Conservation (phyloP, 2,329 filamentous ascomycete species). For the Plectosphaerella sp. region DNA sequence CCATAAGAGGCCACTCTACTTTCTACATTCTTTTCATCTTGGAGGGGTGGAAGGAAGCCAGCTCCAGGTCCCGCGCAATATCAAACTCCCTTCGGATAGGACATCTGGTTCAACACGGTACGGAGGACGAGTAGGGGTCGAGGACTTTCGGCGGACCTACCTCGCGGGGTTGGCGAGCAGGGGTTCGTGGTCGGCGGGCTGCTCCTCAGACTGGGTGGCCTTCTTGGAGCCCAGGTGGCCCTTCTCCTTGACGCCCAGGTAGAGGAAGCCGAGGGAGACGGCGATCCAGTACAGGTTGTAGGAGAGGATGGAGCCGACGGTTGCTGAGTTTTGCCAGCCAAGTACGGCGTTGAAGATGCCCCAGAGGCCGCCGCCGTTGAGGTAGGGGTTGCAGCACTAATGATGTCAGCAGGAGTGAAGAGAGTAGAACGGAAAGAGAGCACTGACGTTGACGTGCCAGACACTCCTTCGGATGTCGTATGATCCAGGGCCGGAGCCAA, state of each 20-base stretch:
- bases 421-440: slow-evolving; percentile 6
- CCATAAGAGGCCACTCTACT: not conserved
- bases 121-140: not conserved
- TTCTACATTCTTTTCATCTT: not conserved
- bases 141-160: slow-evolving; percentile 5
- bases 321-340: slow-evolving; percentile 85
- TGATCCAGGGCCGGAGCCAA: slow-evolving; percentile 61
- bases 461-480: slow-evolving; percentile 76
- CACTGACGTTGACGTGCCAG: slow-evolving; percentile 74
- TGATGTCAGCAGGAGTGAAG: not conserved
- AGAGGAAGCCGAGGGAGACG: slow-evolving; percentile 28
- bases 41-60: not conserved
- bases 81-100: not conserved
- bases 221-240: slow-evolving; percentile 57
- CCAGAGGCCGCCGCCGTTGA: slow-evolving; percentile 75
- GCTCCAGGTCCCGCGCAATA: not conserved
- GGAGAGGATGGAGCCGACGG: slow-evolving; percentile 79
- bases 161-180: slow-evolving; percentile 13
- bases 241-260: slow-evolving; percentile 35
- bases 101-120: not conserved
- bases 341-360: slow-evolving; percentile 82
- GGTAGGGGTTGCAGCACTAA: slow-evolving; percentile 71
- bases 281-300: slow-evolving; percentile 86
- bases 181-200: slow-evolving; percentile 9
- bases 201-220: slow-evolving; percentile 51